Base-by-base conservation (phyloP, 345 rosid genomes). In the Gossypium turneri region DNA sequence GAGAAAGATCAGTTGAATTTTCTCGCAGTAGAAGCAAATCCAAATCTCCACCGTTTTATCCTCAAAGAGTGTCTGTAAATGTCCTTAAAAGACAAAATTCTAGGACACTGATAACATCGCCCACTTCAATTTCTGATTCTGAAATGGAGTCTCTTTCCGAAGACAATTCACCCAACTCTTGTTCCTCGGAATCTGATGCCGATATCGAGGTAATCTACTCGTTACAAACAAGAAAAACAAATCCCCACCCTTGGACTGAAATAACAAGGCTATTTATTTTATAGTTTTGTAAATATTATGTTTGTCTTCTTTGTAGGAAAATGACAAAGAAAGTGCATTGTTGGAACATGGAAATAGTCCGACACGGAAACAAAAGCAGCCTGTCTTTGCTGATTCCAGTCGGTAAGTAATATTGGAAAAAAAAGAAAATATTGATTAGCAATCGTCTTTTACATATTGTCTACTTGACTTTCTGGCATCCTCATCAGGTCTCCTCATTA, bases 1-100 rank as follows among this genome's bases (percentile, higher is more conserved):
- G 81, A 53, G 88, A 83, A 75, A 73, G 70, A 24, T 86, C 88
- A 6, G 75, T 70, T 64, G 88, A 86, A 51, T 82, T 55, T 41
- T 59, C 24, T 58, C 25, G 79, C 77, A 78, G 70, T 63, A 38
- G 73, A 61, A 72, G 81, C 74, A 72, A 70, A 53, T 79, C 76
- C 57, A 78, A 48, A 60, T 77, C 78, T 58, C 74, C 79, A 9
- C 62, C 85, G 66, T 79, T 75, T 74, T 82, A 63, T 82, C 90
- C 88, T 69, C 89, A 84, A 57, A 79, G 86, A 75, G 84, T 86
- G 41, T 81, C 89, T 75, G 76, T 48, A 47, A 45, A 76, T 24
- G 64, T 45, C 56, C 55, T 78, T 17, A 17, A 9, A 57, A 56
- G 9, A 29, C 59, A 59, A 57, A 69, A 53, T 65, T 73, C 68